Conservation (phyloP, 2,329 filamentous ascomycete genomes). For the Ophiostoma sp. region DNA sequence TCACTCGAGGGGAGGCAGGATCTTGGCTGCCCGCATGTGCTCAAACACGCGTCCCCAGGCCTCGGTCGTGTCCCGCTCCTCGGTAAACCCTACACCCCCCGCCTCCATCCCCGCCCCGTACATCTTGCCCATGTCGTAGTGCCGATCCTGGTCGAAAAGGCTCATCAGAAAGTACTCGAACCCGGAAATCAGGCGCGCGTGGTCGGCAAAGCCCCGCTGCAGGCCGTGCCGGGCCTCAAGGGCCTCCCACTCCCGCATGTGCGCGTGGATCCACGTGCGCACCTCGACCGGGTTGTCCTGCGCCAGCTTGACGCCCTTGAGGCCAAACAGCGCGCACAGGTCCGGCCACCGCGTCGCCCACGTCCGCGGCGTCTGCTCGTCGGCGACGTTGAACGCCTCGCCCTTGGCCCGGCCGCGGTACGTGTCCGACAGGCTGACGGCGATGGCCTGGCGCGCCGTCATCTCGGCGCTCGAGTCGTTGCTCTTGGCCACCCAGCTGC, state of each 20-base stretch:
- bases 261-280: slow-evolving; percentile 31
- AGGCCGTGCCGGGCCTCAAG: slow-evolving; percentile 35
- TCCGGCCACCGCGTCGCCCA: slow-evolving; percentile 44
- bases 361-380: slow-evolving; percentile 35
- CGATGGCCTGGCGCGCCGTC: slow-evolving; percentile 34
- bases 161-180: slow-evolving; percentile 35
- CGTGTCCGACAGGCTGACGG: slow-evolving; percentile 38
- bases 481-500: slow-evolving; percentile 37
- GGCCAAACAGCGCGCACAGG: slow-evolving; percentile 43
- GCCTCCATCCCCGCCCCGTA: neutral
- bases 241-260: slow-evolving; percentile 33
- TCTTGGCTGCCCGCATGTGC: slow-evolving; percentile 30
- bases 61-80: slow-evolving; percentile 3
- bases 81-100: neutral
- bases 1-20: slow-evolving; percentile 15
- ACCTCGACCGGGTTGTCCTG: slow-evolving; percentile 30
- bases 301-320: slow-evolving; percentile 38
- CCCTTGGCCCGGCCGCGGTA: slow-evolving; percentile 30
- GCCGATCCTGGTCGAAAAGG: slow-evolving; percentile 35
- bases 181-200: slow-evolving; percentile 31
- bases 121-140: slow-evolving; percentile 33
- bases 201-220: slow-evolving; percentile 33
- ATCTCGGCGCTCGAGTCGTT: slow-evolving; percentile 38
- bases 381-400: slow-evolving; percentile 41
- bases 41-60: slow-evolving; percentile 42